phyloP scores from a whole-genome alignment of 2,329 filamentous ascomycete species.

The Exophiala aquamarina region DNA sequence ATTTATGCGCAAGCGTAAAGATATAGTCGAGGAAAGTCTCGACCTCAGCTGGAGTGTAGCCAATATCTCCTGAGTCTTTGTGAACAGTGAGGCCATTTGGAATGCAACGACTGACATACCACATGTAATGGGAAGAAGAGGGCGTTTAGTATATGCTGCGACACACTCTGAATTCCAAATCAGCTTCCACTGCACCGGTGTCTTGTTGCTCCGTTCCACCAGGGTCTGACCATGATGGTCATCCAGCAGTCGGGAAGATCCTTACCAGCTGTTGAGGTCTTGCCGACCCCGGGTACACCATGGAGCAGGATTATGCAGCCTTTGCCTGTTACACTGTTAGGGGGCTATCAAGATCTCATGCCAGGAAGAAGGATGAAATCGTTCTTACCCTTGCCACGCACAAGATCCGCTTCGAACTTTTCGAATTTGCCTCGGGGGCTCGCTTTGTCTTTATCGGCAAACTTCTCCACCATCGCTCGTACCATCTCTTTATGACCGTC shows the following conservation, averaged over 20 bases:
- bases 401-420: too few relatives aligned
- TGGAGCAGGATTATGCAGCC: conserved; percentile 24
- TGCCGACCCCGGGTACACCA: conserved; percentile 45
- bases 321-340: conserved; percentile 12
- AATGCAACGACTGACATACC: too few relatives aligned
- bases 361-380: too few relatives aligned
- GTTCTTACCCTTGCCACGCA: too few relatives aligned
- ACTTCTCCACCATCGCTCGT: background rate
- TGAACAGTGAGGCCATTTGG: too few relatives aligned
- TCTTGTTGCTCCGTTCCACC: too few relatives aligned
- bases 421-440: too few relatives aligned
- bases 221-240: too few relatives aligned
- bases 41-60: background rate
- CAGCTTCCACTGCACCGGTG: too few relatives aligned
- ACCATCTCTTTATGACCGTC: background rate
- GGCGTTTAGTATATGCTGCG: conserved; percentile 50
- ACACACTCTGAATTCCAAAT: conserved; percentile 51
- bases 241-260: too few relatives aligned
- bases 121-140: conserved; percentile 19
- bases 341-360: too few relatives aligned
- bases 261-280: conserved; percentile 60
- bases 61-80: background rate
- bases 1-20: conserved; percentile 17
- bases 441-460: background rate
- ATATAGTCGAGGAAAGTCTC: conserved; percentile 18